Percentiles rank a stretch among this genome's conserved stretches.
Conservation (phyloP, 2,329 filamentous ascomycete genomes). For the Xenosphaeropsis pyriputrescens region DNA sequence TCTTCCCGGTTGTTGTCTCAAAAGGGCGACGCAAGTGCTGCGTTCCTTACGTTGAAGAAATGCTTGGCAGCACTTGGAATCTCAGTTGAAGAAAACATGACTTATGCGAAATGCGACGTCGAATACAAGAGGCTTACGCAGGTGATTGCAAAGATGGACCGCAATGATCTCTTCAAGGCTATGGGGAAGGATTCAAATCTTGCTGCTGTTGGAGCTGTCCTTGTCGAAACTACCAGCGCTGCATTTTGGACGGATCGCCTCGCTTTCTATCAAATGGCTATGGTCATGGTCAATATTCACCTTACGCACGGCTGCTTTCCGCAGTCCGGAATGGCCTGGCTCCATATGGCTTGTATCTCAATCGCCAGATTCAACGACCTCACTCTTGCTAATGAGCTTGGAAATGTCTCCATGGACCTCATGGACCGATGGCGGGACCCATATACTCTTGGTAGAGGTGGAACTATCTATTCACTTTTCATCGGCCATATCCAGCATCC, state of each 20-base stretch:
- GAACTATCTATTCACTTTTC: constrained; percentile 55
- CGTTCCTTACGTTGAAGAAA: constrained; percentile 55
- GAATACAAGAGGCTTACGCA: constrained; percentile 52
- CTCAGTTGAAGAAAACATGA: constrained; percentile 46
- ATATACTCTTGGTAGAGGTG: constrained; percentile 52
- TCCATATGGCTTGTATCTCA: constrained; percentile 53
- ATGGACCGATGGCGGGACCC: constrained; percentile 47
- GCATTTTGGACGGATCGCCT: constrained; percentile 62
- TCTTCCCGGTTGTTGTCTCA: constrained; percentile 68
- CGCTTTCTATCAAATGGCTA: constrained; percentile 56
- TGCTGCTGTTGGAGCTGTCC: constrained; percentile 51
- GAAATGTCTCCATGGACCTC: constrained; percentile 45
- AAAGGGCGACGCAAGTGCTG: constrained; percentile 53
- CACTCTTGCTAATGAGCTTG: constrained; percentile 50
- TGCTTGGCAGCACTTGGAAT: constrained; percentile 59
- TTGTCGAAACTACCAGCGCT: constrained; percentile 54
- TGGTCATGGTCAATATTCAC: constrained; percentile 54
- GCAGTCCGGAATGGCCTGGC: constrained; percentile 53
- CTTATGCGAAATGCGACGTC: constrained; percentile 63
- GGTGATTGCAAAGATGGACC: constrained; percentile 43
- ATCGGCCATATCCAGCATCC: constrained; percentile 55
- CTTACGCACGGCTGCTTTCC: constrained; percentile 49
- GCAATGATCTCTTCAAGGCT: constrained; percentile 25
- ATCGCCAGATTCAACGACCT: constrained; percentile 58
- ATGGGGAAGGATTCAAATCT: constrained; percentile 35